A percentile compares a stretch with the other conserved stretches of the same genome.
phyloP scores from a whole-genome alignment of 2,329 filamentous ascomycete genomes.

The Tolypocladium endophyticum region DNA sequence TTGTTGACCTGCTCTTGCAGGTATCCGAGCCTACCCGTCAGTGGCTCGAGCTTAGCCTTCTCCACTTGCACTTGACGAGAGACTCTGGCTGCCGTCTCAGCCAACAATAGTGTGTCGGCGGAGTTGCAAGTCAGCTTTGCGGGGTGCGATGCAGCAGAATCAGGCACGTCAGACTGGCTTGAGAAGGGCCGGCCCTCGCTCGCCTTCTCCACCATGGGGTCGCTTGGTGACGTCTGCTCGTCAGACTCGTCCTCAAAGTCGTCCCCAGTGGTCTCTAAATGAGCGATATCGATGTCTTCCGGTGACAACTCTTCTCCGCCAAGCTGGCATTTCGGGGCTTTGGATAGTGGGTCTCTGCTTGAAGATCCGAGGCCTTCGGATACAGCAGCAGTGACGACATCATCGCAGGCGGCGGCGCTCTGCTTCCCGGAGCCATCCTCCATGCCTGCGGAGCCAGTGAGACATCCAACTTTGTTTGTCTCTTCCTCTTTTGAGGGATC shows the following conservation, averaged over 20 bases:
- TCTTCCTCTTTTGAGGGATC: not conserved
- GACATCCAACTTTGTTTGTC: not conserved
- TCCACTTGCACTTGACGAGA: conserved; percentile 16
- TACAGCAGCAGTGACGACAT: not conserved
- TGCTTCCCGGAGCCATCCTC: not conserved
- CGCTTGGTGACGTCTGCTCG: conserved; percentile 1
- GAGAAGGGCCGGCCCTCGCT: not conserved
- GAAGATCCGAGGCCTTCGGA: not conserved
- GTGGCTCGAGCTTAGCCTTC: conserved; percentile 20
- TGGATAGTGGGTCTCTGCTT: not conserved
- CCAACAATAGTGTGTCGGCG: not conserved
- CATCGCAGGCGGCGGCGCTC: not conserved
- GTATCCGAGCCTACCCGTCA: conserved; percentile 20
- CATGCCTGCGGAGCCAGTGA: not conserved
- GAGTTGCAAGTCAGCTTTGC: not conserved
- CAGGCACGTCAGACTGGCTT: not conserved
- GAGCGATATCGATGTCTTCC: conserved; percentile 41
- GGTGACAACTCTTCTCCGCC: conserved; percentile 20
- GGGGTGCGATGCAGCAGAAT: not conserved
- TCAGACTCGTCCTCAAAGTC: conserved; percentile 14
- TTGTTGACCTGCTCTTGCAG: conserved; percentile 18
- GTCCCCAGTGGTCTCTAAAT: conserved; percentile 17
- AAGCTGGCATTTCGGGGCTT: not conserved
- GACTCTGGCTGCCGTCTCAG: conserved; percentile 1
- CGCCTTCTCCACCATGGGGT: not conserved